These are phyloP conservation scores for Fomes fomentarius DNA, from an alignment of 1,284 basidiomycete genomes.

Conservation along the genomic window DNA sequence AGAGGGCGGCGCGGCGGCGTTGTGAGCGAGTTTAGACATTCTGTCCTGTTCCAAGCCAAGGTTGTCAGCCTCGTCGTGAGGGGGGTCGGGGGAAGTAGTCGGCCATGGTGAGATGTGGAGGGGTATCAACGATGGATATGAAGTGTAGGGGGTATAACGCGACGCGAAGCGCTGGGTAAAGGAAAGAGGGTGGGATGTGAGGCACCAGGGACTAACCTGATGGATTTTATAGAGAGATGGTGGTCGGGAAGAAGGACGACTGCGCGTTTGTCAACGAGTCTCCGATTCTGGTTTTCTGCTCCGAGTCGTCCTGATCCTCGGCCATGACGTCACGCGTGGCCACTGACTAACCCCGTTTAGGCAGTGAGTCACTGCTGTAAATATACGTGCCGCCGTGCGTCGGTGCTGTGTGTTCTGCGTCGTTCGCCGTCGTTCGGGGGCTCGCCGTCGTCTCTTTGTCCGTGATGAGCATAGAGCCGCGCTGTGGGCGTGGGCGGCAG, in stretches of 20 bases:
- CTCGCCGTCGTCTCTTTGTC: neutral
- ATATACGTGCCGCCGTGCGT: neutral
- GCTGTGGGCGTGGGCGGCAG: neutral
- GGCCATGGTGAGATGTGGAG: slow-evolving; percentile 7
- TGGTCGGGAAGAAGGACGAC: slow-evolving; percentile 16
- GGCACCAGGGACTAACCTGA: slow-evolving; percentile 5
- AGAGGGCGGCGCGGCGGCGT: slow-evolving; percentile 27
- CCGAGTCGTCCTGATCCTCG: neutral
- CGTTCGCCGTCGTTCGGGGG: neutral
- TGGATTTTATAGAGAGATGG: slow-evolving; percentile 15
- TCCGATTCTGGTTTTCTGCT: slow-evolving; percentile 7
- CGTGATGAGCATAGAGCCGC: neutral
- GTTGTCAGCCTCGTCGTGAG: slow-evolving; percentile 20
- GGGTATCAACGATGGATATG: neutral
- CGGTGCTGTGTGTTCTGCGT: neutral
- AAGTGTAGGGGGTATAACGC: neutral
- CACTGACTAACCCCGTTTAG: slow-evolving; percentile 9
- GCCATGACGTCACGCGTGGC: slow-evolving; percentile 25
- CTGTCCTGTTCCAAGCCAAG: slow-evolving; percentile 3
- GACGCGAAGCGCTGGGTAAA: neutral
- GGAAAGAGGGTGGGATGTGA: neutral
- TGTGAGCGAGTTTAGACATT: slow-evolving; percentile 23
- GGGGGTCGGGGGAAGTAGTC: slow-evolving; percentile 29
- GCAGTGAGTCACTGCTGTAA: slow-evolving; percentile 10
- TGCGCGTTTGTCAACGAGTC: neutral